Evolutionary conservation across 306 rosid genomes (phyloP).

Genomic region (Ormosia semicastrata): DNA sequence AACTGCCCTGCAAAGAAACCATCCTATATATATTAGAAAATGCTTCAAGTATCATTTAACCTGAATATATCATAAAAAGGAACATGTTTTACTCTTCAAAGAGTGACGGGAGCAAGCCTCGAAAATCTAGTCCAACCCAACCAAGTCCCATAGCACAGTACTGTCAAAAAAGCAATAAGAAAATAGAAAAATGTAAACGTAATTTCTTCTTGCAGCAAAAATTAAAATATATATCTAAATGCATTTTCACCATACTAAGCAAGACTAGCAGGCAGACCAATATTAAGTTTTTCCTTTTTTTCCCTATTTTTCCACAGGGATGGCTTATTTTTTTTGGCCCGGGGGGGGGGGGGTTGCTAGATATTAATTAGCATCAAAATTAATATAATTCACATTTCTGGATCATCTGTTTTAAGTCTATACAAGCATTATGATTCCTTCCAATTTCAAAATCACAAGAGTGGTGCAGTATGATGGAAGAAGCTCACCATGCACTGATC

Average conservation of each 20-base stretch:
- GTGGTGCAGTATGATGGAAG: not conserved
- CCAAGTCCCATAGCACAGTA: constrained; percentile 99
- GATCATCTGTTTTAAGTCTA: not conserved
- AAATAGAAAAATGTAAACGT: constrained; percentile 26
- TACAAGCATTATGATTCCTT: not conserved
- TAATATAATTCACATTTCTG: constrained; percentile 16
- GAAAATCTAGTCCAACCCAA: constrained; percentile 98
- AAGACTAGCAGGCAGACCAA: constrained; percentile 13
- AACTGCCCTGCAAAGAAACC: constrained; percentile 75
- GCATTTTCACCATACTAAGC: not conserved
- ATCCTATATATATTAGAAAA: constrained; percentile 21
- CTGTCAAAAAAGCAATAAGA: constrained; percentile 48
- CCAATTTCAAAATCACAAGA: constrained; percentile 23
- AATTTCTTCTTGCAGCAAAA: constrained; percentile 18
- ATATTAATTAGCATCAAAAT: not conserved
- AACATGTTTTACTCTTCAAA: constrained; percentile 76
- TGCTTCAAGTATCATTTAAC: not conserved
- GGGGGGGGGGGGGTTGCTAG: not conserved
- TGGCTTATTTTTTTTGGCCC: not conserved
- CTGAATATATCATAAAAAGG: constrained; percentile 19
- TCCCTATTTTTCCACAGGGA: not conserved
- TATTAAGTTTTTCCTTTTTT: not conserved
- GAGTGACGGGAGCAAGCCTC: constrained; percentile 93
- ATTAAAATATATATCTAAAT: not conserved
- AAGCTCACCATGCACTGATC: constrained; percentile 96